Base-by-base conservation (phyloP, 345 rosid species). In the Moricandia moricandioides region DNA sequence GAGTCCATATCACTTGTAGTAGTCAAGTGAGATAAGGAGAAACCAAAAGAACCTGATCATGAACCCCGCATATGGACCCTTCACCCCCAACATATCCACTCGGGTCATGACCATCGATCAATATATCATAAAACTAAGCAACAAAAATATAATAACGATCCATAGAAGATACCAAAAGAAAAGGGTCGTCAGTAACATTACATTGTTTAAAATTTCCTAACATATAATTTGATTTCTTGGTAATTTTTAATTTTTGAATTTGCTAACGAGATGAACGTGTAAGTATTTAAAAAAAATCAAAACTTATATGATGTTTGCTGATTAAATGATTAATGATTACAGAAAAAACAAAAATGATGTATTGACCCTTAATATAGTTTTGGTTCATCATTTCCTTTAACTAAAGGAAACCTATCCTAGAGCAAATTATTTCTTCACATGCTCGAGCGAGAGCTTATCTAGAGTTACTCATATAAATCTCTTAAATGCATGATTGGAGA, bases 371-470 rank as follows among this genome's bases (percentile, higher is more conserved):
- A 39, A 39, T 69, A 68, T 61, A 27, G 63, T 68, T 16, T 9
- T 57, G 31, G 66, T 70, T 77, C 66, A 77, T 77, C 67, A 77
- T 77, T 64, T 33, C 60, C 21, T 70, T 65, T 56, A 43, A 18
- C 30, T 7, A 64, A 70, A 76, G 70, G 71, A 64, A 70, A 56
- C 70, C 31, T 77, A 70, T 45, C 70, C 31, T 77, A 77, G 61
- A 45, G 18, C 61, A 64, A 70, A 77, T 70, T 31, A 70, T 77
- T 70, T 37, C 52, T 31, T 70, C 80, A 77, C 76, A 70, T 70
- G 80, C 66, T 70, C 54, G 14, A 77, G 51, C 31, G 61, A 43
- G 76, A 43, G 76, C 60, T 33, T 70, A 77, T 64, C 24, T 69
- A 76, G 74, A 59, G 69, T 76, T 70, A 76, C 39, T 69, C 70